Base-by-base conservation (phyloP, 352 stramenopile species). In the Saprolegnia parasitica region DNA sequence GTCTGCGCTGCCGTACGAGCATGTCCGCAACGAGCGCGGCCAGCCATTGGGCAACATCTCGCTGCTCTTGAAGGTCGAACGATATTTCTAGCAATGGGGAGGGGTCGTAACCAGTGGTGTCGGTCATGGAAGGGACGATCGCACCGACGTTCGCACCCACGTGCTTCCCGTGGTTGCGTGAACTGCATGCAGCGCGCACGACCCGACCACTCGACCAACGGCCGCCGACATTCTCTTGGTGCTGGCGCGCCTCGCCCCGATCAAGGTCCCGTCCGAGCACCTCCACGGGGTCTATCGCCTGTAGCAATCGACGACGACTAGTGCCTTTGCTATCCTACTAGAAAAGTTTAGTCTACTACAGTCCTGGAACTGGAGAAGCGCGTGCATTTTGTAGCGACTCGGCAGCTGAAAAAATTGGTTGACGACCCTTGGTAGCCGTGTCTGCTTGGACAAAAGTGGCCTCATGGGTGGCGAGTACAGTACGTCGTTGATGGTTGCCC, bases 41-140 rank as follows among this genome's bases (percentile, higher is more conserved):
- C 50, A 70, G 29, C 29, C 39, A 24, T n/a, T 70, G 9, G 63
- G 63, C 26, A 70, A 70, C 54, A 62, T 70, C 45, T 49, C 63
- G 11, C 47, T 70, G 46, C 47, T 70, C 29, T 70, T 55, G 24
- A 52, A 70, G 54, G 63, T 70, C 45, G 45, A 11, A 2, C 29
- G 29, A 5, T 49, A 4, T 1, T 49, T 49, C 1, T n/a, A 15
- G 42, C 18, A n/a, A 15, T 1, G 3, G 11, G 10, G 4, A 15
- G 13, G n/a, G n/a, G n/a, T n/a, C n/a, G n/a, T n/a, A n/a, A n/a
- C 42, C 29, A 6, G 29, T 35, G 18, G 18, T 49, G 8, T n/a
- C 4, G 42, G 42, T 49, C 42, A 49, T 49, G 42, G 42, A 49
- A n/a, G 42, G 42, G 42, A 49, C 42, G 42, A 49, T 49, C 8